Conservation (phyloP, 805 yeast species). For the Scheffersomyces amazonensis region DNA sequence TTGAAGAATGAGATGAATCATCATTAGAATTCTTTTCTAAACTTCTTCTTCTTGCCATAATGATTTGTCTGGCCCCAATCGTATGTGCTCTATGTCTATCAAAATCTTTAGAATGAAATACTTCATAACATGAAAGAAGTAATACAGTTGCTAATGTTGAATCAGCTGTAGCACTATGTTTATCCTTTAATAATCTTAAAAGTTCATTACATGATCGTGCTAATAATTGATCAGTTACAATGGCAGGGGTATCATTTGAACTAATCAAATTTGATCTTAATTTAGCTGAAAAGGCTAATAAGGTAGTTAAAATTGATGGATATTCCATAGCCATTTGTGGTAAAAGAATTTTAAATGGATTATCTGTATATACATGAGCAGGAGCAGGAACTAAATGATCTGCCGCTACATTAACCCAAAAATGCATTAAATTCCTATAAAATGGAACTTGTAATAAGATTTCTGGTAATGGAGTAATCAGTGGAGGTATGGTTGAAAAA, state of each 20-base stretch:
- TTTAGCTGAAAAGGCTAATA: conserved; percentile 45
- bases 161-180: conserved; percentile 57
- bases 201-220: conserved; percentile 58
- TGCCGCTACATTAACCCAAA: conserved; percentile 61
- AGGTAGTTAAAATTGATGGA: conserved; percentile 53
- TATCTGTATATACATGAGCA: conserved; percentile 47
- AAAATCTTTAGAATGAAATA: conserved; percentile 40
- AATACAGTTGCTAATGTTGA: conserved; percentile 62
- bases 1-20: conserved; percentile 7
- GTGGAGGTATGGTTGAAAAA: conserved; percentile 27
- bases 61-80: conserved; percentile 65
- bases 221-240: conserved; percentile 50
- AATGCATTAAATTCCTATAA: conserved; percentile 60
- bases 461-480: conserved; percentile 55
- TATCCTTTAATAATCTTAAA: conserved; percentile 47
- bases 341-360: conserved; percentile 63
- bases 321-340: conserved; percentile 67
- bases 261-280: conserved; percentile 24
- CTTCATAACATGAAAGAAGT: conserved; percentile 56
- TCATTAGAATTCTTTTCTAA: neutral
- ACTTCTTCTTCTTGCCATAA: conserved; percentile 41
- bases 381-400: conserved; percentile 66
- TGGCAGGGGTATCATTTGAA: conserved; percentile 28
- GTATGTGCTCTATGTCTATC: conserved; percentile 63
- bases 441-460: conserved; percentile 55